Conservation (phyloP, 495 filamentous ascomycete species). For the Lasiosphaeriaceae sp. region DNA sequence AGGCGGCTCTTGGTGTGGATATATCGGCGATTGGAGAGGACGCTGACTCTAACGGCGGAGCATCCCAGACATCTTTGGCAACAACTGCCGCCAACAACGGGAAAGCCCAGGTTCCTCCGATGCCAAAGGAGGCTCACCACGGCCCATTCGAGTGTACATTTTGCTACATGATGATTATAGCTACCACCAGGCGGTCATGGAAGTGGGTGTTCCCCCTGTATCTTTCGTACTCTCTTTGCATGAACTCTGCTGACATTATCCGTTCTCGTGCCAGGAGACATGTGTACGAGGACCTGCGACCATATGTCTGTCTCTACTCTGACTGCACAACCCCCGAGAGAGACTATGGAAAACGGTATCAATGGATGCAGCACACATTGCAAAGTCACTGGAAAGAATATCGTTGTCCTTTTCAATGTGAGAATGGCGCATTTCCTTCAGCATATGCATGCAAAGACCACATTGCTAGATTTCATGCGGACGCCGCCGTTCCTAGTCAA, state of each 20-base stretch:
- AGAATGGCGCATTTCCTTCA: too few species aligned
- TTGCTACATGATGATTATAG: constrained; percentile 28
- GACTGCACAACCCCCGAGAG: constrained; percentile 10
- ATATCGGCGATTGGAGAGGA: constrained; percentile 7
- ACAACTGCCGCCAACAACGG: constrained; percentile 7
- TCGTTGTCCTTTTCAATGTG: not conserved
- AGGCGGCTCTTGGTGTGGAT: too few species aligned
- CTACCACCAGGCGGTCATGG: constrained; percentile 28
- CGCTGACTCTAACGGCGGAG: constrained; percentile 11
- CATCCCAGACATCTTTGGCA: constrained; percentile 18
- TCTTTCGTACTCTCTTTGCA: too few species aligned
- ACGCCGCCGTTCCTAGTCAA: not conserved
- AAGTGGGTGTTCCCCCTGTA: constrained; percentile 16
- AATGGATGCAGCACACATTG: constrained; percentile 14
- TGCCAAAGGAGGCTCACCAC: constrained; percentile 11
- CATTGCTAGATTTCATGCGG: not conserved
- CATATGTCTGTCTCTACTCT: constrained; percentile 28
- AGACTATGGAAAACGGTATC: constrained; percentile 6
- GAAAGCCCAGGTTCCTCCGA: constrained; percentile 11
- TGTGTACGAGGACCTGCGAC: constrained; percentile 28
- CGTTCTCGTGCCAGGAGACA: constrained; percentile 28
- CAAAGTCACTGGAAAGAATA: too few species aligned
- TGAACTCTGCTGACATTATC: not conserved
- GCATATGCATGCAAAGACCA: not conserved
- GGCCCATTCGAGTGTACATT: constrained; percentile 35